Evolutionary conservation across 164 flowering plant species (phyloP).

Genomic region (Tetracentron sinense): DNA sequence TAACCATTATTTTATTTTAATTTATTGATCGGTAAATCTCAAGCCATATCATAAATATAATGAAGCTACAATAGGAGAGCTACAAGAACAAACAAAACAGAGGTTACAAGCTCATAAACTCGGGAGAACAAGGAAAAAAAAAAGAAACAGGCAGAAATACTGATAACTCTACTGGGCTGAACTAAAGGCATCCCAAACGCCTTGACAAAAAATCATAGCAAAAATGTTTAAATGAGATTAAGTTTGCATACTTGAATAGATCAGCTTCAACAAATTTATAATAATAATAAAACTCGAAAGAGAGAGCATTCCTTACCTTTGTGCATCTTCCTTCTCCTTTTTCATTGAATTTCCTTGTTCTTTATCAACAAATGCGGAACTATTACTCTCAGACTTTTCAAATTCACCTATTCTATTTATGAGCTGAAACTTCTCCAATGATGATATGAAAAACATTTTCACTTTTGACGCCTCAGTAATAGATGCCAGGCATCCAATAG

Average conservation of each 20-base stretch:
- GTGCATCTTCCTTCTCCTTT: conserved; percentile 15
- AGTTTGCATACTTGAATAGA: not conserved
- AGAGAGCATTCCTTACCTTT: conserved; percentile 31
- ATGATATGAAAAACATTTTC: conserved; percentile 46
- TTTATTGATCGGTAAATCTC: no score
- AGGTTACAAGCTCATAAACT: no score
- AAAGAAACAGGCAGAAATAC: no score
- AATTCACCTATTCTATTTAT: conserved; percentile 23
- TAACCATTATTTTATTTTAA: no score
- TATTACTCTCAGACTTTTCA: conserved; percentile 21
- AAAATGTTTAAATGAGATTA: not conserved
- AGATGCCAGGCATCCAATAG: conserved; percentile 73
- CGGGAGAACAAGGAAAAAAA: no score
- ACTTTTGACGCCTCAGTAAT: conserved; percentile 55
- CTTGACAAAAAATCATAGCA: not conserved
- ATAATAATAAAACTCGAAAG: not conserved
- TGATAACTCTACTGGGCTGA: no score
- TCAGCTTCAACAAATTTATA: not conserved
- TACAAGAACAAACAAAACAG: no score
- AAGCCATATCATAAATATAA: no score
- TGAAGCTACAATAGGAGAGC: no score
- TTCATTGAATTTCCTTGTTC: conserved; percentile 15
- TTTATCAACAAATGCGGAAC: conserved; percentile 18
- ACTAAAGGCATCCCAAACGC: no score
- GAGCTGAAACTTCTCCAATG: conserved; percentile 41